Evolutionary conservation across 2,329 filamentous ascomycete species (phyloP).

Genomic region (Cladosporium velox): DNA sequence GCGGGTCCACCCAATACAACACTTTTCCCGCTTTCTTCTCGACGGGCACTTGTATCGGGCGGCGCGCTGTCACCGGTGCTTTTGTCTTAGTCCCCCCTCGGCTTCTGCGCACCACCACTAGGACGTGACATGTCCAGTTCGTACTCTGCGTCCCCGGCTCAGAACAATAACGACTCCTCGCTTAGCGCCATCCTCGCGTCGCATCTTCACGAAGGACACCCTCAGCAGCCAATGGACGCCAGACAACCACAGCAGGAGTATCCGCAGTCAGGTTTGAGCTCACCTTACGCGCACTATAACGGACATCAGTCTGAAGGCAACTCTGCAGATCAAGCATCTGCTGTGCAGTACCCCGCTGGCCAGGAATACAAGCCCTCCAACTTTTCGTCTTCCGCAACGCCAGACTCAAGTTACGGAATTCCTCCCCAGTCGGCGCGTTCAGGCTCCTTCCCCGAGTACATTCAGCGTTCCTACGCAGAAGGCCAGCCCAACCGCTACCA

Average conservation of each 20-base stretch:
- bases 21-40: constrained; percentile 35
- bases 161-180: constrained; percentile 42
- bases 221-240: constrained; percentile 55
- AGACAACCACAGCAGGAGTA: constrained; percentile 50
- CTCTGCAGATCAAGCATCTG: constrained; percentile 86
- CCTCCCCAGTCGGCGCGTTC: constrained; percentile 71
- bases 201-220: constrained; percentile 40
- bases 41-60: constrained; percentile 39
- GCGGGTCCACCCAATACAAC: constrained; percentile 38
- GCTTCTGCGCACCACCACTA: constrained; percentile 26
- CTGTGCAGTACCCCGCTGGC: constrained; percentile 83
- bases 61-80: constrained; percentile 38
- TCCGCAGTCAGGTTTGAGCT: constrained; percentile 56
- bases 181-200: constrained; percentile 43
- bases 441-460: constrained; percentile 82
- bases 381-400: constrained; percentile 73
- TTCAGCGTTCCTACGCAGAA: constrained; percentile 73
- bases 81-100: constrained; percentile 36
- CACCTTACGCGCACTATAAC: constrained; percentile 55
- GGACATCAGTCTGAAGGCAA: constrained; percentile 76
- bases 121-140: constrained; percentile 51
- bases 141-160: constrained; percentile 45
- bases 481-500: constrained; percentile 75
- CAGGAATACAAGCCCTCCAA: constrained; percentile 74
- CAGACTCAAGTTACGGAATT: constrained; percentile 84